Evolutionary conservation across 2,329 filamentous ascomycete species (phyloP), one percentile per base, ranked within the genome.

Genomic region (Truncatella angustata): DNA sequence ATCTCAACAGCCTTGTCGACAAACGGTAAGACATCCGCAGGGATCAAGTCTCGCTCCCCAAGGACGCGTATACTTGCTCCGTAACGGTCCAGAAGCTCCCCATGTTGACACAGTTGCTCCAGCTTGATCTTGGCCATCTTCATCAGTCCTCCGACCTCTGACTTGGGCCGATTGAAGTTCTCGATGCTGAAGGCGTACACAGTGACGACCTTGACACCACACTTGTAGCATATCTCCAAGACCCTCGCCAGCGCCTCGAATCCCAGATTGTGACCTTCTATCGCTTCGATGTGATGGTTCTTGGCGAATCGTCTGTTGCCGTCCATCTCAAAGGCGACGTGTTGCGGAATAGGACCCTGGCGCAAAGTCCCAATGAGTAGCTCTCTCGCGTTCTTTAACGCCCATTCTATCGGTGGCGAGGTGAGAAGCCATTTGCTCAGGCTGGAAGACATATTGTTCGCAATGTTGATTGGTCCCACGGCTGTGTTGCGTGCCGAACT

Each of bases 321-420:
- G 69, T 99, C 94, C 94, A 99, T 99, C 62, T 97, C 93, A 66
- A 99, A 99, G n/a, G 94, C 94, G 55, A 99, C 84, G 82, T 99
- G 94, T 65, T 91, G 86, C 9, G 94, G 94, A 51, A 99, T 87
- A 2, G 91, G 91, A 0, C 94, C 94, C 71, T 97, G 93, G 65
- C 87, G 87, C 50, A 97, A 74, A 46, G 92, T 88, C 50, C 91
- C 90, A 61, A 99, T 94, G 56, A 97, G 79, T 47, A 96, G 76
- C 68, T 96, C 90, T 57, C 91, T 85, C 18, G 96, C 73, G 62
- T 87, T 84, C 54, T 83, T 84, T 54, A 95, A 78, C n/a, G 81
- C 84, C 87, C 90, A 97, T 82, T 96, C 91, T 61, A 91, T 86
- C 1, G 94, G 94, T 12, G 94, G 94, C 39, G 92, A 96, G 58